Conservation (phyloP, 208 protist genomes). For the Crithidia thermophila region DNA sequence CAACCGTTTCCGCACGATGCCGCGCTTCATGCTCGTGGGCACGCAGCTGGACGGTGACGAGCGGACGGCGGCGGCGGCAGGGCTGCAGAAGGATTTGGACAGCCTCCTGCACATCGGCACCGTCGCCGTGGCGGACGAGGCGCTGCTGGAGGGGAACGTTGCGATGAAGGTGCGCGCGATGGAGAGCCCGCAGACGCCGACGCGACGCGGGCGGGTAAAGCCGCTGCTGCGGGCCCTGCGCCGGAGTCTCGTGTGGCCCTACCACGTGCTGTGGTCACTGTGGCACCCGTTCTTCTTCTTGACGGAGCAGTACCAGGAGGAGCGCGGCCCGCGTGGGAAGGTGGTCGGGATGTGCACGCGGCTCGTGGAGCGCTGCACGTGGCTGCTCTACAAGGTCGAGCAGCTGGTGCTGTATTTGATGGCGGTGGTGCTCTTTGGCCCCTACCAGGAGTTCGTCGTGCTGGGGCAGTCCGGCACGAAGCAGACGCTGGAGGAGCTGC, state of each 20-base stretch:
- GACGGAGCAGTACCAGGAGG: constrained; percentile 52
- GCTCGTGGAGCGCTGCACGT: constrained; percentile 25
- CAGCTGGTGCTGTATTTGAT: constrained; percentile 57
- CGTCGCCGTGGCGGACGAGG: constrained; percentile 31
- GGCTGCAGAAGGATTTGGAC: constrained; percentile 8
- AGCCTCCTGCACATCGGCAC: constrained; percentile 15
- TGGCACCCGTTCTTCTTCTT: constrained; percentile 44
- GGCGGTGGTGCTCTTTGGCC: constrained; percentile 77
- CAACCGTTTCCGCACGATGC: constrained; percentile 13
- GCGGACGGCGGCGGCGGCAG: constrained; percentile 3
- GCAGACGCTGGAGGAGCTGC: constrained; percentile 42
- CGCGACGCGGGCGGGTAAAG: neutral
- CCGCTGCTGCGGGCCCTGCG: neutral
- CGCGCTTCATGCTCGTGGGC: constrained; percentile 47
- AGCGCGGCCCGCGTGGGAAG: constrained; percentile 20
- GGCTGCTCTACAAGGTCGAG: constrained; percentile 34
- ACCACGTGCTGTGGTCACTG: constrained; percentile 24
- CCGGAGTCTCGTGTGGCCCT: constrained; percentile 13
- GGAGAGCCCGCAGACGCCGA: constrained; percentile 14
- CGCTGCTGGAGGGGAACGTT: constrained; percentile 36
- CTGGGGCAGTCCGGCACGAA: constrained; percentile 39
- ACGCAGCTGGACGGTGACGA: constrained; percentile 36
- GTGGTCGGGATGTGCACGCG: neutral
- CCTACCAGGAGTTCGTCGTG: constrained; percentile 46
- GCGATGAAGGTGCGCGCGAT: constrained; percentile 27